Evolutionary conservation across 1,284 basidiomycete species (phyloP), one percentile per base, ranked within the genome.

Genomic region (Farysia itapuensis): DNA sequence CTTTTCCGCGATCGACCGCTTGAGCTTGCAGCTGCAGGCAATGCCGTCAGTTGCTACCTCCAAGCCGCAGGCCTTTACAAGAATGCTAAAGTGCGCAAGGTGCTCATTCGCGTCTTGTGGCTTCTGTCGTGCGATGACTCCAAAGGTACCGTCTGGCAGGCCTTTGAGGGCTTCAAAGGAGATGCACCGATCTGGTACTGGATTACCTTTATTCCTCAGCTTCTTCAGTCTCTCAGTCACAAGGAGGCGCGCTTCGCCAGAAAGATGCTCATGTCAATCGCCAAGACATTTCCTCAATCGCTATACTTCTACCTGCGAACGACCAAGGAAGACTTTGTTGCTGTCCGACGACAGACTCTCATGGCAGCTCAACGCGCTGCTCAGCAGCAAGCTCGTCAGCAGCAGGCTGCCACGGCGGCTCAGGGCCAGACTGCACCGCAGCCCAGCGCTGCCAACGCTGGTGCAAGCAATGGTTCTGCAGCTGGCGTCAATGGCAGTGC

Each of bases 101-200:
- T 98, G 11, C 85, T 98, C 36, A 85, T 90, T 23, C 86, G 96
- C 2, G 87, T 98, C 5, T 81, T 98, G 13, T 99, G 95, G 95
- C 80, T 99, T n/a, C 82, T 99, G 34, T 91, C 90, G 68, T 82
- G 96, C 26, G 95, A 99, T 76, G 94, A 99, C 67, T 81, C 79
- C 19, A 81, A 81, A 21, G 80, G 80, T 37, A 85, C 85, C 0
- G 88, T 97, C 44, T 87, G 89, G 19, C 85, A 87, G 52, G 89
- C 91, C 1, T 98, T 98, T 72, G 94, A 98, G 38, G 87, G 85
- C 29, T 97, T 95, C 80, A 94, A 93, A 77, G 95, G 95, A 50
- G 95, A 98, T 70, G 85, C 89, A 6, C 92, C 92, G 11, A 89
- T 89, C 65, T 99, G 95, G 95, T 96, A 92, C 78, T 99, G 95